phyloP scores from a whole-genome alignment of 129 eudicot species.

The Artemisia annua region DNA sequence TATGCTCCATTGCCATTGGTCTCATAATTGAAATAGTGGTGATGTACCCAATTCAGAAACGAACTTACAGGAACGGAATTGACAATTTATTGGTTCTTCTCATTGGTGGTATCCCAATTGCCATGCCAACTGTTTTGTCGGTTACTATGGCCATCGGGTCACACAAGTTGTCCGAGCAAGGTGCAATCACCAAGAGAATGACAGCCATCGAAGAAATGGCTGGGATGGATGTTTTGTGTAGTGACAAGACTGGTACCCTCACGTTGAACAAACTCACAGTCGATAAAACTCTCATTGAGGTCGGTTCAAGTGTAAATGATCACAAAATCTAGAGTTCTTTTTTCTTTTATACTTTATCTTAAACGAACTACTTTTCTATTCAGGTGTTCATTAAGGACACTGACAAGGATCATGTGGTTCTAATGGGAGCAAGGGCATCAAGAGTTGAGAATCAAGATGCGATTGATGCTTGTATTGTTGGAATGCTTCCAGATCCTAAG shows the following conservation, averaged over 20 bases:
- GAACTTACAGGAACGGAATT: constrained; percentile 84
- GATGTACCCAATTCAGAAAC: constrained; percentile 85
- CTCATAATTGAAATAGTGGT: constrained; percentile 66
- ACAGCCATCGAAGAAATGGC: constrained; percentile 98
- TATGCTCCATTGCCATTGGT: constrained; percentile 76
- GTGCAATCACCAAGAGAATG: constrained; percentile 96
- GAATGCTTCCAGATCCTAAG: constrained; percentile 74
- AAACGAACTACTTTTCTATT: background rate
- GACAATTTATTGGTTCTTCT: constrained; percentile 84
- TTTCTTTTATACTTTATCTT: background rate
- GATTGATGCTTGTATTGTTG: constrained; percentile 85
- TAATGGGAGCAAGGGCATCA: constrained; percentile 81
- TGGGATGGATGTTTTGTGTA: constrained; percentile 94
- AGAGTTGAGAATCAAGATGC: constrained; percentile 95
- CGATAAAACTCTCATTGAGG: constrained; percentile 74
- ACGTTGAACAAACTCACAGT: constrained; percentile 87
- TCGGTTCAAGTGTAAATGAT: constrained; percentile 16
- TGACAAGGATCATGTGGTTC: constrained; percentile 60
- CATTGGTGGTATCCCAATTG: constrained; percentile 93
- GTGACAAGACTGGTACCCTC: constrained; percentile 94
- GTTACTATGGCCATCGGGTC: constrained; percentile 97
- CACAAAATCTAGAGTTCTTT: background rate
- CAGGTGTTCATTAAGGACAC: constrained; percentile 54
- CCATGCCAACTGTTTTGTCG: constrained; percentile 91
- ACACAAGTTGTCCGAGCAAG: constrained; percentile 80